Evolutionary conservation across 148 eudicot species (phyloP).

Genomic region (Hydrangea macrophylla): DNA sequence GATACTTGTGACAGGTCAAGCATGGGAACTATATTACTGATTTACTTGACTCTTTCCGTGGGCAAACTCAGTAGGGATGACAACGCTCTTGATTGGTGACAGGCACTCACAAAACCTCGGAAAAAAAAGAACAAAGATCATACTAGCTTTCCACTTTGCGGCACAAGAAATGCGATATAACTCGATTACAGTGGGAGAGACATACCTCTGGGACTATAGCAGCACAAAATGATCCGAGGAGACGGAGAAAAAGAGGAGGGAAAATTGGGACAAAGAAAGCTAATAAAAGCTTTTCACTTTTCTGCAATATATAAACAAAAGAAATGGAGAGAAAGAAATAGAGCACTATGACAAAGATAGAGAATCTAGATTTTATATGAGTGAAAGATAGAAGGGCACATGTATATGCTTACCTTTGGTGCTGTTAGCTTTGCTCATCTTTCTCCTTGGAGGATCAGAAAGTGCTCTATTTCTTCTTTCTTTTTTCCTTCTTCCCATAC

Average conservation of each 20-base stretch:
- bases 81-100: slow-evolving; percentile 27
- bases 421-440: neutral
- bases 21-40: slow-evolving; percentile 70
- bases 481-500: slow-evolving; percentile 5
- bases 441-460: neutral
- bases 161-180: neutral
- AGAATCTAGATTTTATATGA: slow-evolving; percentile 15
- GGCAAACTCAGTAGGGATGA: slow-evolving; percentile 31
- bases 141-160: neutral
- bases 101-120: neutral
- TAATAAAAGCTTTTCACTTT: neutral
- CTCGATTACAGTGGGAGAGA: neutral
- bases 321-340: slow-evolving; percentile 17
- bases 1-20: slow-evolving; percentile 45
- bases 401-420: too few relatives aligned
- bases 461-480: neutral
- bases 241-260: too few relatives aligned
- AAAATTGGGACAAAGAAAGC: neutral
- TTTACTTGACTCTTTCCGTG: slow-evolving; percentile 56
- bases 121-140: slow-evolving; percentile 7
- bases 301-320: neutral
- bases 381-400: slow-evolving; percentile 1
- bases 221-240: neutral
- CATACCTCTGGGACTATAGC: neutral
- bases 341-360: slow-evolving; percentile 18